Evolutionary conservation across 495 filamentous ascomycete genomes (phyloP).

Genomic region (Physcia stellaris): DNA sequence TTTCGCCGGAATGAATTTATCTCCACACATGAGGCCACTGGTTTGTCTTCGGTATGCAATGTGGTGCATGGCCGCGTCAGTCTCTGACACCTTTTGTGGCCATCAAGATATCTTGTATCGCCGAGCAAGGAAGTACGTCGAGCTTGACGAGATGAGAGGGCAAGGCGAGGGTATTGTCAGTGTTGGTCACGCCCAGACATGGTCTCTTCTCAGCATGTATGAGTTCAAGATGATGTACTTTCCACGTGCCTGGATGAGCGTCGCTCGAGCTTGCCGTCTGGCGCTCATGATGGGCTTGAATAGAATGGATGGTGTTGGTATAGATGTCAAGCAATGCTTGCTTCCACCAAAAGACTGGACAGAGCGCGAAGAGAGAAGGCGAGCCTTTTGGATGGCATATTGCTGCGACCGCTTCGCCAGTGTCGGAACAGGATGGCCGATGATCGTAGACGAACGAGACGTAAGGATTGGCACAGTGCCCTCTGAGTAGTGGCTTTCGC

Average conservation of each 20-base stretch:
- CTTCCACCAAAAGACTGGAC: conserved; percentile 83
- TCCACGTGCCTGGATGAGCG: conserved; percentile 87
- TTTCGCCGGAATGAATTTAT: conserved; percentile 68
- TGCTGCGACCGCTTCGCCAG: conserved; percentile 84
- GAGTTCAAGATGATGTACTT: conserved; percentile 99
- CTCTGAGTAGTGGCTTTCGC: not conserved
- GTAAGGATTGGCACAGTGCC: conserved; percentile 25
- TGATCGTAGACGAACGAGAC: conserved; percentile 85
- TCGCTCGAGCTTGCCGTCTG: conserved; percentile 62
- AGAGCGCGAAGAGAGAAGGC: conserved; percentile 76
- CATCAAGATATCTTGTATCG: conserved; percentile 78
- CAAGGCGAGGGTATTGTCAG: conserved; percentile 79
- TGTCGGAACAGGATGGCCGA: conserved; percentile 95
- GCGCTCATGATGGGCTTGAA: conserved; percentile 89
- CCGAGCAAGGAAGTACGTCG: conserved; percentile 75
- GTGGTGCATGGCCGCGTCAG: conserved; percentile 76
- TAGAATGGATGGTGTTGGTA: conserved; percentile 67
- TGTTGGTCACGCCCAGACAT: conserved; percentile 68
- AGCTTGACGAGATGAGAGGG: conserved; percentile 83
- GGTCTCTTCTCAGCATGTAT: conserved; percentile 65
- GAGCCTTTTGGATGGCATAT: conserved; percentile 93
- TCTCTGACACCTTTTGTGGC: conserved; percentile 63
- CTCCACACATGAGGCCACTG: conserved; percentile 74
- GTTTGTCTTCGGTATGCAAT: conserved; percentile 85
- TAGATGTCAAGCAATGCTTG: conserved; percentile 88